Conservation (phyloP, 2,329 filamentous ascomycete species). For the Cladosporium sp. region DNA sequence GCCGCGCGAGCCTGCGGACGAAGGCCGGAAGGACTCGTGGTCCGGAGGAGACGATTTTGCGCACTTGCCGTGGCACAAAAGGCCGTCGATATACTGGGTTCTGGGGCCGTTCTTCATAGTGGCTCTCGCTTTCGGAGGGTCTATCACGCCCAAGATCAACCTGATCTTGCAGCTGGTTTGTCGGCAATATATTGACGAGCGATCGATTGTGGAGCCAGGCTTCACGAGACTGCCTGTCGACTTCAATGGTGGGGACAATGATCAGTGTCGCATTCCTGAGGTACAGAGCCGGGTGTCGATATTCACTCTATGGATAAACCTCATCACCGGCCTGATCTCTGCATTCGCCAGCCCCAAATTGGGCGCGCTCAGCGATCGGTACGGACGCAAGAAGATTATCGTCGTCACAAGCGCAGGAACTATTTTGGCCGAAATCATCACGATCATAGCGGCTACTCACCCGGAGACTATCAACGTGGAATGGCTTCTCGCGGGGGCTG, state of each 20-base stretch:
- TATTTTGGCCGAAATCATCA: slow-evolving; percentile 66
- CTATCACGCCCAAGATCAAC: slow-evolving; percentile 80
- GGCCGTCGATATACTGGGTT: slow-evolving; percentile 72
- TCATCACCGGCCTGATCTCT: slow-evolving; percentile 70
- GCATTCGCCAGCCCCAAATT: slow-evolving; percentile 77
- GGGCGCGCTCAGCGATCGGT: slow-evolving; percentile 78
- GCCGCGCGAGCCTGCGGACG: slow-evolving; percentile 9
- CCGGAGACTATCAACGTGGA: slow-evolving; percentile 68
- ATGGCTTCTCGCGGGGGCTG: slow-evolving; percentile 68
- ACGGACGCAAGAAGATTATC: slow-evolving; percentile 71
- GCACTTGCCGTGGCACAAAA: slow-evolving; percentile 55
- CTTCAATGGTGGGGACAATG: slow-evolving; percentile 59
- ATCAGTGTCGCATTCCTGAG: slow-evolving; percentile 69
- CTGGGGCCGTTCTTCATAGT: slow-evolving; percentile 74
- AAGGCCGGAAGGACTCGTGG: slow-evolving; percentile 23
- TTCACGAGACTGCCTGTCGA: slow-evolving; percentile 59
- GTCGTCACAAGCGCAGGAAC: slow-evolving; percentile 68
- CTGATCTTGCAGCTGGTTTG: slow-evolving; percentile 81
- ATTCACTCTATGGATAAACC: slow-evolving; percentile 69
- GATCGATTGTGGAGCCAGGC: slow-evolving; percentile 51
- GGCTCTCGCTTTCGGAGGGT: slow-evolving; percentile 78
- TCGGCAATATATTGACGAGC: slow-evolving; percentile 70
- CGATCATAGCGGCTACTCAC: slow-evolving; percentile 69
- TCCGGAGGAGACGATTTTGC: slow-evolving; percentile 47
- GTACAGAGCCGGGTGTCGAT: slow-evolving; percentile 71